phyloP scores from a whole-genome alignment of 768 basidiomycete genomes.

The Amanita molliuscula region DNA sequence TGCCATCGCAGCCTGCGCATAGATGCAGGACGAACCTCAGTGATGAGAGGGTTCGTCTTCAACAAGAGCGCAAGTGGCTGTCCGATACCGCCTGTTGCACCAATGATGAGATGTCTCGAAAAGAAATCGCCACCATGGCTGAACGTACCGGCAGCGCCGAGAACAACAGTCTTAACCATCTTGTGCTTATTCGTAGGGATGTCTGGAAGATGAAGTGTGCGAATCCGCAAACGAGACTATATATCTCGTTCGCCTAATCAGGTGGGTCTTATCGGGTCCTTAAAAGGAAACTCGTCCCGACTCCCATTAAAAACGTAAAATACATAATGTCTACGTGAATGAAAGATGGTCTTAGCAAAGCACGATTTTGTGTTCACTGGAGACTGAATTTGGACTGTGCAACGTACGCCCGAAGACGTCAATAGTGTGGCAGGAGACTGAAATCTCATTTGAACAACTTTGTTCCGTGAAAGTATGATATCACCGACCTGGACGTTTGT shows the following conservation, averaged over 20 bases:
- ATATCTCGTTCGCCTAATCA: neutral
- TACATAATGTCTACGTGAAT: too few species aligned
- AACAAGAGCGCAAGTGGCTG: slow-evolving; percentile 91
- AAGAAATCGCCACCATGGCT: too few species aligned
- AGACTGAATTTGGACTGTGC: too few species aligned
- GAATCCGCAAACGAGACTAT: neutral
- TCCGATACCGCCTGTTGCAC: slow-evolving; percentile 71
- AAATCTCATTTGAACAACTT: too few species aligned
- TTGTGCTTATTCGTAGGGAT: slow-evolving; percentile 5
- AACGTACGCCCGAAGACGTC: too few species aligned
- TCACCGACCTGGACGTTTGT: too few species aligned
- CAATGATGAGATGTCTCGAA: slow-evolving; percentile 2
- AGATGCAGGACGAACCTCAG: slow-evolving; percentile 39
- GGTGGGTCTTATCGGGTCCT: neutral
- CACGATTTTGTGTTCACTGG: too few species aligned
- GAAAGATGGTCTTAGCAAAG: too few species aligned
- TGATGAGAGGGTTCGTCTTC: slow-evolving; percentile 76
- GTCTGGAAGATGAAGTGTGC: neutral
- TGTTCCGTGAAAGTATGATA: too few species aligned
- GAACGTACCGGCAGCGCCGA: slow-evolving; percentile 82
- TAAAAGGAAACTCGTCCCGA: neutral
- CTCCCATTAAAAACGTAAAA: neutral
- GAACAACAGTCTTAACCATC: slow-evolving; percentile 82
- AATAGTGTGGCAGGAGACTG: too few species aligned
- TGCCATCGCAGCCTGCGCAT: neutral